Percentiles rank a stretch among this genome's conserved stretches.
Conservation (phyloP, 1,139 yeast species). For the Blastobotrys apis region DNA sequence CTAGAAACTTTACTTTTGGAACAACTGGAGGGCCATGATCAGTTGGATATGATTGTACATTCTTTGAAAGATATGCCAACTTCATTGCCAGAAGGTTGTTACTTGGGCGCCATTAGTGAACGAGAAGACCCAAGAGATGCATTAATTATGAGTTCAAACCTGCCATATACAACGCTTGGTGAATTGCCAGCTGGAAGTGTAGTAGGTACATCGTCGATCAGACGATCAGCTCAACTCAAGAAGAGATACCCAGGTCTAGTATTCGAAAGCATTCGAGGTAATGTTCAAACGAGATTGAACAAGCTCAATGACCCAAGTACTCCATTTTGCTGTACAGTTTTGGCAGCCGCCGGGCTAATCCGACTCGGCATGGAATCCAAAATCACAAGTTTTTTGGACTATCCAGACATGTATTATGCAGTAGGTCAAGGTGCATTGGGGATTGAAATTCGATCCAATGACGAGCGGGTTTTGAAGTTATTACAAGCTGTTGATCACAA, state of each 20-base stretch:
- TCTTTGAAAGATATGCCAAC: slow-evolving; percentile 96
- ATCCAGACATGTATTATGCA: slow-evolving; percentile 90
- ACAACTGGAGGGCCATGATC: slow-evolving; percentile 52
- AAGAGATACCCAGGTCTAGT: slow-evolving; percentile 53
- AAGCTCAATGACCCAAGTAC: slow-evolving; percentile 73
- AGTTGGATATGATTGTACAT: slow-evolving; percentile 86
- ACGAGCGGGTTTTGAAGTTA: slow-evolving; percentile 52
- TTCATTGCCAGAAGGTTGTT: slow-evolving; percentile 80
- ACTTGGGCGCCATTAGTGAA: slow-evolving; percentile 77
- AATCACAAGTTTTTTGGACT: slow-evolving; percentile 58
- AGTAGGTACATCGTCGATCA: slow-evolving; percentile 90
- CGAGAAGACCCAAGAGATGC: slow-evolving; percentile 95
- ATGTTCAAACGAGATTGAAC: slow-evolving; percentile 71
- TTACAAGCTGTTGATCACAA: slow-evolving; percentile 62
- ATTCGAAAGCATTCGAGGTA: slow-evolving; percentile 85
- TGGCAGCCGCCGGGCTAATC: slow-evolving; percentile 89
- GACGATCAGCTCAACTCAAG: slow-evolving; percentile 79
- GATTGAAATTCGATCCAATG: slow-evolving; percentile 74
- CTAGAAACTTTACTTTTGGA: slow-evolving; percentile 71
- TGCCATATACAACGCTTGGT: slow-evolving; percentile 55
- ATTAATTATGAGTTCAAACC: slow-evolving; percentile 67
- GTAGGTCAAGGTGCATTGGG: slow-evolving; percentile 99
- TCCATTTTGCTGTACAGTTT: slow-evolving; percentile 67
- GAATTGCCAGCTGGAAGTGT: slow-evolving; percentile 83
- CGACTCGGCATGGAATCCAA: slow-evolving; percentile 68